Conservation (phyloP, 148 eudicot genomes). For the Polygonum aviculare region DNA sequence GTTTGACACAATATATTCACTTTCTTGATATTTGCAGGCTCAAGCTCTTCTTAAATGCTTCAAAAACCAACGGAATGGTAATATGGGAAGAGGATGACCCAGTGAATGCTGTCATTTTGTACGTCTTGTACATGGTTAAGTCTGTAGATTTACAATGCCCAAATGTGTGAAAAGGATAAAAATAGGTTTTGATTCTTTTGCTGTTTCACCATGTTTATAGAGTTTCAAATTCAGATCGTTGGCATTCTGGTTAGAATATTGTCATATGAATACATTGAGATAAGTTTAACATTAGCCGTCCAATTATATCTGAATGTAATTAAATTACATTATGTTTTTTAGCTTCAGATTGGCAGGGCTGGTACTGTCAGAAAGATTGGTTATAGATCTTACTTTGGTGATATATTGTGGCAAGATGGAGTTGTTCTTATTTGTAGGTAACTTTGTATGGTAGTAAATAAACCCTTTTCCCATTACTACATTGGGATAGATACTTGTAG, state of each 20-base stretch:
- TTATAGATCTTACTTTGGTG: neutral
- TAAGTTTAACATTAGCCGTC: neutral
- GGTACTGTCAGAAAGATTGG: neutral
- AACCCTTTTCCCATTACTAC: neutral
- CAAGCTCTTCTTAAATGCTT: neutral
- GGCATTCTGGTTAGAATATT: neutral
- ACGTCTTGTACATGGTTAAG: neutral
- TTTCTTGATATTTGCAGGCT: slow-evolving; percentile 9
- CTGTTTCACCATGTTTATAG: neutral
- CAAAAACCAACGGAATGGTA: neutral
- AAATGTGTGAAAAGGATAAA: neutral
- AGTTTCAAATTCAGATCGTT: neutral
- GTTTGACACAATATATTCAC: neutral
- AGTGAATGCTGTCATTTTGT: neutral
- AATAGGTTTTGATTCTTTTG: neutral
- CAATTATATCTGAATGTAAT: neutral
- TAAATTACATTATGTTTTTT: neutral
- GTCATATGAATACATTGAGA: neutral
- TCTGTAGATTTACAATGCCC: neutral
- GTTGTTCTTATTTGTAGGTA: neutral
- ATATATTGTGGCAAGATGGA: neutral
- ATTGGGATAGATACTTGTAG: neutral
- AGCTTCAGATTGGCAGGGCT: neutral
- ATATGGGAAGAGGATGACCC: neutral
- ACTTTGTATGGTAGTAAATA: neutral